phyloP scores from a whole-genome alignment of 2,329 filamentous ascomycete species.

The Trichoderma koningiopsis region DNA sequence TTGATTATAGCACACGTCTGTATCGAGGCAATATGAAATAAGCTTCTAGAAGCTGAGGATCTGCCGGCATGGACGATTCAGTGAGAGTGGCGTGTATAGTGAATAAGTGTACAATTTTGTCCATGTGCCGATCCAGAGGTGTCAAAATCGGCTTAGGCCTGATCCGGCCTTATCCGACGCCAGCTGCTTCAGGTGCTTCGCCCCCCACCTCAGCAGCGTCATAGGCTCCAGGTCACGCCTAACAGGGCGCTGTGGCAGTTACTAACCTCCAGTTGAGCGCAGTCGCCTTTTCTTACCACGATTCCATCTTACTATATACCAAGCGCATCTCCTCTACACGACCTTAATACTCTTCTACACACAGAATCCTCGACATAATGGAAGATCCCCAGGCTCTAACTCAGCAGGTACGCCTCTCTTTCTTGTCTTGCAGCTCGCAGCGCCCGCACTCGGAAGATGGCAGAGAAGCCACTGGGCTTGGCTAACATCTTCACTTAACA shows the following conservation, averaged over 20 bases:
- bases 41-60: not conserved
- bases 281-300: not conserved
- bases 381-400: slow-evolving; percentile 77
- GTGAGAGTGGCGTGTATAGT: not conserved
- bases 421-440: slow-evolving; percentile 30
- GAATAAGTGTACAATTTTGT: not conserved
- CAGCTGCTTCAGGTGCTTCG: slow-evolving; percentile 11
- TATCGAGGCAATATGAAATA: not conserved
- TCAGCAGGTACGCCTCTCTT: slow-evolving; percentile 63
- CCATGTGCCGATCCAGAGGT: not conserved
- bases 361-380: slow-evolving; percentile 49
- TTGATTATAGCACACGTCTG: not conserved
- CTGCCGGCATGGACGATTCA: not conserved
- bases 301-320: not conserved
- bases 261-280: not conserved
- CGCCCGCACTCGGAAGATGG: not conserved
- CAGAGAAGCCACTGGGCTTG: not conserved
- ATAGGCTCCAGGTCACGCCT: slow-evolving; percentile 19
- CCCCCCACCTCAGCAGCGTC: slow-evolving; percentile 24
- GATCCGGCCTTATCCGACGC: slow-evolving; percentile 6
- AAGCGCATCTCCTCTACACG: not conserved
- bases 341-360: not conserved
- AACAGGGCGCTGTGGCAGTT: not conserved
- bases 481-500: slow-evolving; percentile 41
- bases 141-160: slow-evolving; percentile 5